Base-by-base conservation (phyloP, 768 basidiomycete genomes). In the Russula brevipes region DNA sequence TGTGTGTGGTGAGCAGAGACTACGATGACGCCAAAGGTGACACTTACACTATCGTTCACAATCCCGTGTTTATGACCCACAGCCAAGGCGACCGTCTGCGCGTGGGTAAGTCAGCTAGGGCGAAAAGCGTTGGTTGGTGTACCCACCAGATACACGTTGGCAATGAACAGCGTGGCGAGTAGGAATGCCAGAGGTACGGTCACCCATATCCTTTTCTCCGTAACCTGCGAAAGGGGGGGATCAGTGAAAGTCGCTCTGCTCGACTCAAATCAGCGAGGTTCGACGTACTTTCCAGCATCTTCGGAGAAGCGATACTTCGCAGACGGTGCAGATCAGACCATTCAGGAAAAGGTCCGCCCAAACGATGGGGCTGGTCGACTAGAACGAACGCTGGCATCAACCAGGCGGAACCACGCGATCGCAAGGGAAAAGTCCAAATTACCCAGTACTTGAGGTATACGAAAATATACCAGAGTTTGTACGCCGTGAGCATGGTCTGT, bases 291-390 rank as follows among this genome's bases (percentile, higher is more conserved):
- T 80, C 80, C 81, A 84, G 60, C 82, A 82, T 57, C 79, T 72
- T 42, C 76, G 72, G 33, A 83, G 78, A 49, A 80, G 80, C 63
- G 79, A 83, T 3, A 74, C 70, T 68, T 83, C 77, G 66, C 81
- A 82, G 41, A 80, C 54, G 58, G 76, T 71, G 65, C 76, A 78
- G 42, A 83, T 77, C 9, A 77, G 67, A 3, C 80, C 80, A 65
- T 82, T 82, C 41, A 82, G 55, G 58, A 82, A 78, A 41, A 82
- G 66, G 54, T 81, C 80, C 0, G 76, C 72, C 77, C 77, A 80
- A 63, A 78, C 73, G 19, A 82, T 75, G 0, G 69, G 69, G 60
- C 74, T 80, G 3, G 74, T 73, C 42, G 77, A 70, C 69, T 70
- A 38, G 39, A 46, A 24, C 36, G 39, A 46, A 24, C 36, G 47